These are phyloP conservation scores for Podospora comata DNA, from an alignment of 495 filamentous ascomycete genomes.

Conservation along the genomic window DNA sequence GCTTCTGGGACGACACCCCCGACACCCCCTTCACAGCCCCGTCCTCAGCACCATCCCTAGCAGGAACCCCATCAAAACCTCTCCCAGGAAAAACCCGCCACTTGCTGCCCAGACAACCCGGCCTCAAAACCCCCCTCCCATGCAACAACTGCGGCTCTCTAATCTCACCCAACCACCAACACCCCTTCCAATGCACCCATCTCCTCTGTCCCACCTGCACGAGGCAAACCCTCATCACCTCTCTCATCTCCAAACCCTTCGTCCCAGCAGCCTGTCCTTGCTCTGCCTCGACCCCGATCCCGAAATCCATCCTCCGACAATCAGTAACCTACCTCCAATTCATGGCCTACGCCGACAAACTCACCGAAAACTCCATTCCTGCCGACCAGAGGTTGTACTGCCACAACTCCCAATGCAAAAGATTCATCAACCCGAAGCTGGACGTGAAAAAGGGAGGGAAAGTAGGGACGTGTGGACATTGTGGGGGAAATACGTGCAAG, in stretches of 20 bases:
- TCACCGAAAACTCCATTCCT: slow-evolving; percentile 12
- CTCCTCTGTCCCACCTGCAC: slow-evolving; percentile 9
- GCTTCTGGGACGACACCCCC: background rate
- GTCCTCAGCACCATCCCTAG: background rate
- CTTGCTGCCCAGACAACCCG: background rate
- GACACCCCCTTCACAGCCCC: background rate
- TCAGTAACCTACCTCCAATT: slow-evolving; percentile 15
- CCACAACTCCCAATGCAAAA: slow-evolving; percentile 14
- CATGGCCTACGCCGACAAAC: slow-evolving; percentile 17
- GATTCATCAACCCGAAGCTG: slow-evolving; percentile 12
- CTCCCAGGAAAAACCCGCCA: background rate
- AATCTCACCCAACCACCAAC: slow-evolving; percentile 5
- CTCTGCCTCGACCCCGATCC: slow-evolving; percentile 3
- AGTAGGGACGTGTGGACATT: slow-evolving; percentile 2
- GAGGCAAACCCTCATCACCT: background rate
- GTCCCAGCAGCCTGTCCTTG: slow-evolving; percentile 10
- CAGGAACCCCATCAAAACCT: background rate
- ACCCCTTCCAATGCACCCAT: slow-evolving; percentile 7
- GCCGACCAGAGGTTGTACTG: slow-evolving; percentile 14
- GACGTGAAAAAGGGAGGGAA: background rate
- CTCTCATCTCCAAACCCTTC: slow-evolving; percentile 15
- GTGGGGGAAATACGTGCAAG: slow-evolving; percentile 12
- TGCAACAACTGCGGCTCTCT: slow-evolving; percentile 12
- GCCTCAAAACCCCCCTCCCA: background rate
- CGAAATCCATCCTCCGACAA: slow-evolving; percentile 14